A percentile compares a stretch with the other conserved stretches of the same genome.
Evolutionary conservation across 805 yeast species (phyloP).

Genomic region (Sungouiella thailandica): DNA sequence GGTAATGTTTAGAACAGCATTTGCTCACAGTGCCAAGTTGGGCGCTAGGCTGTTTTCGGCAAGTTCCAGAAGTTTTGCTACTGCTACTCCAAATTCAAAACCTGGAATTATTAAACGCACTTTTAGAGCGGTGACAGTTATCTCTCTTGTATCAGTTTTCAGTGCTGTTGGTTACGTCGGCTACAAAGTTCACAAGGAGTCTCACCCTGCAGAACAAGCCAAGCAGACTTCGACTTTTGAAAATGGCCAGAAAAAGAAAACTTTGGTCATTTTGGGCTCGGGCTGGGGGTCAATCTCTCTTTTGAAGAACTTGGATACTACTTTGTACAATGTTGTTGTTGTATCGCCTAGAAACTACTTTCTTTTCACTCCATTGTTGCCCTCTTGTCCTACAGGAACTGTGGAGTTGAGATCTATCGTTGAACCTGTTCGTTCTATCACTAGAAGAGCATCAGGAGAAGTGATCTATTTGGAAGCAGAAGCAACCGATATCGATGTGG

Average conservation of each 20-base stretch:
- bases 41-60: slow-evolving; percentile 21
- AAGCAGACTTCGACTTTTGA: slow-evolving; percentile 55
- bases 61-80: slow-evolving; percentile 18
- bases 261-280: slow-evolving; percentile 77
- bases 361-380: slow-evolving; percentile 91
- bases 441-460: slow-evolving; percentile 74
- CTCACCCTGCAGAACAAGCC: slow-evolving; percentile 53
- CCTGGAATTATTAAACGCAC: slow-evolving; percentile 30
- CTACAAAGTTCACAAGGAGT: slow-evolving; percentile 59
- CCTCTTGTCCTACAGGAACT: slow-evolving; percentile 93
- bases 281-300: slow-evolving; percentile 95
- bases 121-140: slow-evolving; percentile 45
- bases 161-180: slow-evolving; percentile 47
- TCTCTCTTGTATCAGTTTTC: slow-evolving; percentile 46
- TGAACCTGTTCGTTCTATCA: slow-evolving; percentile 86
- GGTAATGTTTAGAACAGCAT: slow-evolving; percentile 10
- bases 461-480: slow-evolving; percentile 86
- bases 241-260: slow-evolving; percentile 60
- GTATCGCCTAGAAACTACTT: slow-evolving; percentile 95
- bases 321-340: slow-evolving; percentile 81
- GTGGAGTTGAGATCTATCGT: slow-evolving; percentile 85
- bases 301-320: slow-evolving; percentile 78
- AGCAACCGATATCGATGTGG: slow-evolving; percentile 78
- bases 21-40: too few species aligned
- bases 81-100: slow-evolving; percentile 12